Percentiles rank a stretch among this genome's conserved stretches.
Evolutionary conservation across 352 stramenopile genomes (phyloP).

Genomic region (Globisporangium apiculatum): DNA sequence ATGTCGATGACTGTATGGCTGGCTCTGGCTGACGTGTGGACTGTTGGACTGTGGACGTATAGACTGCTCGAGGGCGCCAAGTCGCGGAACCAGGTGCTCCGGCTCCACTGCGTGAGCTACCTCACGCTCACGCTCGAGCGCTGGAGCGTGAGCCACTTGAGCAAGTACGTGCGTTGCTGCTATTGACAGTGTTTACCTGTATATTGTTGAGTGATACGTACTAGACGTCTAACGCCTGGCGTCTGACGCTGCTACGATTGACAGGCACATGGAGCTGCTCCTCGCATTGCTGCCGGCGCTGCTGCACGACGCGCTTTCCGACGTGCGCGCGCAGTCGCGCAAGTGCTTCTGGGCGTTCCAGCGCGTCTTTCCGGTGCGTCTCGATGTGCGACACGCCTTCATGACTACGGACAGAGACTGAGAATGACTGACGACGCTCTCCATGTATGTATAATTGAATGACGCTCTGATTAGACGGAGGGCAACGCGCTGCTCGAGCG

Average conservation of each 20-base stretch:
- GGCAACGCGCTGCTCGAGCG: constrained; percentile 42
- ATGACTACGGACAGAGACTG: too few relatives aligned
- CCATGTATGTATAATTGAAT: not conserved
- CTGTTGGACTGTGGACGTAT: not conserved
- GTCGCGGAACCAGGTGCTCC: constrained; percentile 69
- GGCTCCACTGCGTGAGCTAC: constrained; percentile 63
- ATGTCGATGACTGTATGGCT: not conserved
- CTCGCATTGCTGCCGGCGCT: constrained; percentile 47
- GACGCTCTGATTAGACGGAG: constrained; percentile 23
- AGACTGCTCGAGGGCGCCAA: constrained; percentile 74
- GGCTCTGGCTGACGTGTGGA: not conserved
- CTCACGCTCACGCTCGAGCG: constrained; percentile 63
- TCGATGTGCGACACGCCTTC: not conserved
- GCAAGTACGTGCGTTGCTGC: constrained; percentile 34
- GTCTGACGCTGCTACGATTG: not conserved
- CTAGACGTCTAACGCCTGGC: not conserved
- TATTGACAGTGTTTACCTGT: too few relatives aligned
- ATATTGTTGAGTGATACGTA: not conserved
- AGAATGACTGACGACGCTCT: too few relatives aligned
- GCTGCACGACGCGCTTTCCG: constrained; percentile 57
- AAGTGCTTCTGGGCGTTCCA: constrained; percentile 81
- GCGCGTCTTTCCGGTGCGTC: constrained; percentile 45
- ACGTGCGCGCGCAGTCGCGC: constrained; percentile 68
- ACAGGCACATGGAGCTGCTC: constrained; percentile 53
- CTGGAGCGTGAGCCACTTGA: constrained; percentile 61